Percentiles rank a stretch among this genome's conserved stretches.
phyloP scores from a whole-genome alignment of 2,329 filamentous ascomycete species.

The Colletotrichum agaves region DNA sequence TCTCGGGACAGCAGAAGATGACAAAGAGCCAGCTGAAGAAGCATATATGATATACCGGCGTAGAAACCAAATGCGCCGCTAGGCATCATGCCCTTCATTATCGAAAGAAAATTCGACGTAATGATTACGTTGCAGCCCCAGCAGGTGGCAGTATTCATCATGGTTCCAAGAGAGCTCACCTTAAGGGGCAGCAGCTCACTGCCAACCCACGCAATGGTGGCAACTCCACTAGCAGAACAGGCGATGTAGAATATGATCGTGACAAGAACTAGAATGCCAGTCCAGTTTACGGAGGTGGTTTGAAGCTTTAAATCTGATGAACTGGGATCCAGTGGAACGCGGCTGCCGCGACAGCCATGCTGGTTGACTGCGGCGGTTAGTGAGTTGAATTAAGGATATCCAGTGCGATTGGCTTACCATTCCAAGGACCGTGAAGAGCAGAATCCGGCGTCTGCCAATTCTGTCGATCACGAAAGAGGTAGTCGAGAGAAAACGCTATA shows the following conservation, averaged over 20 bases:
- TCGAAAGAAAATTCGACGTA: slow-evolving; percentile 59
- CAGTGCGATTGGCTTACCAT: slow-evolving; percentile 47
- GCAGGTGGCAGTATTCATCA: slow-evolving; percentile 59
- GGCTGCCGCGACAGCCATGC: slow-evolving; percentile 54
- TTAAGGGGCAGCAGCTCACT: slow-evolving; percentile 60
- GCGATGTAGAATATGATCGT: slow-evolving; percentile 59
- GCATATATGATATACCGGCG: slow-evolving; percentile 61
- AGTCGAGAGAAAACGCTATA: slow-evolving; percentile 59
- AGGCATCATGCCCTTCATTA: slow-evolving; percentile 60
- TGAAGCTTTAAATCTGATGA: slow-evolving; percentile 53
- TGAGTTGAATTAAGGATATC: neutral
- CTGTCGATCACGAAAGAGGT: slow-evolving; percentile 58
- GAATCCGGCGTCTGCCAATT: slow-evolving; percentile 56
- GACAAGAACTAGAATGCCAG: slow-evolving; percentile 51
- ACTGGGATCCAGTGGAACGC: slow-evolving; percentile 59
- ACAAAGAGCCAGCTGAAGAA: slow-evolving; percentile 58
- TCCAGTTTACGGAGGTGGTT: slow-evolving; percentile 45
- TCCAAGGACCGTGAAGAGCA: slow-evolving; percentile 54
- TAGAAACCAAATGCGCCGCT: slow-evolving; percentile 65
- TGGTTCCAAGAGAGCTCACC: slow-evolving; percentile 58
- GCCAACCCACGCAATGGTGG: slow-evolving; percentile 59
- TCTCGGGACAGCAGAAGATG: slow-evolving; percentile 63
- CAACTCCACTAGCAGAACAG: slow-evolving; percentile 58
- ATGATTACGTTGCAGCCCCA: slow-evolving; percentile 63
- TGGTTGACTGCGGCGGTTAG: slow-evolving; percentile 50